Evolutionary conservation across 225 moss, liverwort and hornwort genomes (phyloP).

Genomic region (Neckera pumila): DNA sequence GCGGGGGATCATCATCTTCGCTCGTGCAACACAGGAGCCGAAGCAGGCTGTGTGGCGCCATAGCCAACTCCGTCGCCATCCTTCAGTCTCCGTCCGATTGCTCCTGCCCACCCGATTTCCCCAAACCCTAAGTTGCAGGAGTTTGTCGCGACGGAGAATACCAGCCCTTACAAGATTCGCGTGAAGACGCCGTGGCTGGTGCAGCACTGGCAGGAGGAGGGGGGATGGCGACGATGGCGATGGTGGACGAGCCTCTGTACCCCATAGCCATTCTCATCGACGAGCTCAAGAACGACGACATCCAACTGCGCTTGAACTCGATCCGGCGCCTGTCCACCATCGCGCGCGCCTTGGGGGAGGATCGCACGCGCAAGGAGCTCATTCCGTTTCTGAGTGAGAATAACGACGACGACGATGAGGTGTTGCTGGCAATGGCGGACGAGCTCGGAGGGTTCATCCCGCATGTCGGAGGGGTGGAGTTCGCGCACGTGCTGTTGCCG

Average conservation of each 20-base stretch:
- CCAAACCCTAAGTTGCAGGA: background rate
- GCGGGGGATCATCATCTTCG: background rate
- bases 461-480: constrained; percentile 82
- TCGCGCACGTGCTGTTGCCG: constrained; percentile 64
- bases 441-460: constrained; percentile 84
- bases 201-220: background rate
- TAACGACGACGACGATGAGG: constrained; percentile 94
- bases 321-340: constrained; percentile 89
- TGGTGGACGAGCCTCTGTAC: constrained; percentile 93
- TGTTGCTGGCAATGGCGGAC: constrained; percentile 88
- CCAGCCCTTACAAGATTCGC: background rate
- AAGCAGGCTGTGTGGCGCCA: background rate
- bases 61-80: background rate
- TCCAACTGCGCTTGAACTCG: constrained; percentile 90
- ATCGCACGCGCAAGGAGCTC: constrained; percentile 92
- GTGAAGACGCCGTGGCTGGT: background rate
- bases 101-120: background rate
- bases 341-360: constrained; percentile 85
- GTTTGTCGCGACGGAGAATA: background rate
- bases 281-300: constrained; percentile 95
- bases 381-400: constrained; percentile 87
- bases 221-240: constrained; percentile 62
- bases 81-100: background rate
- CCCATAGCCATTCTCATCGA: constrained; percentile 96
- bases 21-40: background rate